Base-by-base conservation (phyloP, 148 eudicot genomes). In the Camellia lanceoleosa region DNA sequence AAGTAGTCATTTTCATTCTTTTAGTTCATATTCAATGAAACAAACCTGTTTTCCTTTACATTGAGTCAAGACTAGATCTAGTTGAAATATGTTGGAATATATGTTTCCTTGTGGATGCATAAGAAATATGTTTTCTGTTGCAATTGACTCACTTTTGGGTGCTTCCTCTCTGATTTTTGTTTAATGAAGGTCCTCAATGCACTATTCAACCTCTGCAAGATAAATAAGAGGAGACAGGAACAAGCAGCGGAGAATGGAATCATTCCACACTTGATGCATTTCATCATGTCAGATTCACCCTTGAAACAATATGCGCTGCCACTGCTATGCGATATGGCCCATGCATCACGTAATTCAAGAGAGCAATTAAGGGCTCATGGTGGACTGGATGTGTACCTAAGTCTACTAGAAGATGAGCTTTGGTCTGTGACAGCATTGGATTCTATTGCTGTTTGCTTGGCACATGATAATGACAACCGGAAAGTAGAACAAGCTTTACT, bases 171-270 rank as follows among this genome's bases (percentile, higher is more conserved):
- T 63, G 10, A 41, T 16, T 64, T 56, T 71, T 55, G 0, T 83
- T 74, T 76, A 76, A 30, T 83, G 73, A 72, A 96, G 99, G 99
- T 96, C 75, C 99, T 96, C 49, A 89, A 91, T 88, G 95, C 99
- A 69, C 85, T 96, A 54, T 96, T 96, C 89, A 96, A 96, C 78
- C 95, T 96, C 74, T 96, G 99, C 89, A 96, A 96, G 87, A 96
- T 96, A 72, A 96, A 96, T 81, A 96, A 96, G 95, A 89, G 97
- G 87, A 88, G 99, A 80, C 98, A 93, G 82, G 99, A 96, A 86
- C 99, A 96, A 84, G 98, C 99, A 54, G 99, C 99, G 52, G 99
- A 96, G 84, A 96, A 92, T 82, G 99, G 99, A 85, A 87, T 96
- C 60, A 94, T 96, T 82, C 99, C 99, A 19, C 99, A 93, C 89